Conservation (phyloP, 768 basidiomycete species). For the Kwoniella newhampshirensis region DNA sequence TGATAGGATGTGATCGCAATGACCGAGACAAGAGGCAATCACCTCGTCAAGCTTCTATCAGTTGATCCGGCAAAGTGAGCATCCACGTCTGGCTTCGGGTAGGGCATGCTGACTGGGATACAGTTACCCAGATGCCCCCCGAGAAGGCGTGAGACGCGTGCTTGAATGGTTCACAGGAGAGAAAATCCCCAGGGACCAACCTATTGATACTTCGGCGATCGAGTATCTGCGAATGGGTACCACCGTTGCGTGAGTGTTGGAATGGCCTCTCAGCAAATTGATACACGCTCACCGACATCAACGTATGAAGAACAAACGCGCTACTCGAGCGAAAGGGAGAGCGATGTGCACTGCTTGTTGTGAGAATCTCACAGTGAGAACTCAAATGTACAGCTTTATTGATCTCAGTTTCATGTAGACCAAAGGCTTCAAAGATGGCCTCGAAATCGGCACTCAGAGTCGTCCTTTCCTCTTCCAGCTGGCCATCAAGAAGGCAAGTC, state of each 20-base stretch:
- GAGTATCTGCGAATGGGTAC: constrained; percentile 25
- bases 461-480: constrained; percentile 86
- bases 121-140: constrained; percentile 17
- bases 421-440: constrained; percentile 35
- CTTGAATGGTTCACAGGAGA: constrained; percentile 29
- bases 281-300: neutral
- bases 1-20: constrained; percentile 16
- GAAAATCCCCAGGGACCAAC: constrained; percentile 63
- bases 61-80: constrained; percentile 13
- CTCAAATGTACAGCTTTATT: constrained; percentile 63
- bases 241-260: constrained; percentile 22
- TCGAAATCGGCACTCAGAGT: constrained; percentile 71
- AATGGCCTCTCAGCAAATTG: too few relatives aligned
- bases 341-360: constrained; percentile 16
- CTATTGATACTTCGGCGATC: constrained; percentile 56
- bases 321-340: constrained; percentile 23
- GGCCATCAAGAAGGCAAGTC: constrained; percentile 61
- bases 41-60: constrained; percentile 19
- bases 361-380: constrained; percentile 6
- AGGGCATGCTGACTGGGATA: neutral
- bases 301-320: constrained; percentile 24
- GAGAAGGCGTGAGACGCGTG: constrained; percentile 25
- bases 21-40: constrained; percentile 47
- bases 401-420: constrained; percentile 50
- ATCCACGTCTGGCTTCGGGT: neutral